Conservation (phyloP, 192 early-diverging fungal genomes). For the Backusella tuberculispora region DNA sequence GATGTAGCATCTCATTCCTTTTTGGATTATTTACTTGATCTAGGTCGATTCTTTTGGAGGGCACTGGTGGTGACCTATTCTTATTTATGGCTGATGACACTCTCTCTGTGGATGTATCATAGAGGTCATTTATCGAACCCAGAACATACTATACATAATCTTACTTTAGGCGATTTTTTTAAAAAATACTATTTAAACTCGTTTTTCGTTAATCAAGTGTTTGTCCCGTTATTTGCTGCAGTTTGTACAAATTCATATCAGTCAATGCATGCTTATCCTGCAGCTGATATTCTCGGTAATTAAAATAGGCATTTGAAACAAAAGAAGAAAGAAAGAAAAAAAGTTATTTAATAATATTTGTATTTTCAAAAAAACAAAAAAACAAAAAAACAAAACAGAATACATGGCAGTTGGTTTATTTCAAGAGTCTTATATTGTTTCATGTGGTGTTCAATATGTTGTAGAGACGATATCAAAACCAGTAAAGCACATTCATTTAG, state of each 20-base stretch:
- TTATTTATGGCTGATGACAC: slow-evolving; percentile 29
- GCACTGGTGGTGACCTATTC: slow-evolving; percentile 27
- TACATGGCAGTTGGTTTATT: slow-evolving; percentile 43
- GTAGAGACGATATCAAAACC: slow-evolving; percentile 25
- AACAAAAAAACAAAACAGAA: slow-evolving; percentile 17
- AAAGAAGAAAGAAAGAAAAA: too few relatives aligned
- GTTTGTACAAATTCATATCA: slow-evolving; percentile 41
- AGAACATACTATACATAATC: slow-evolving; percentile 21
- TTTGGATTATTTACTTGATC: not conserved
- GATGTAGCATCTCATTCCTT: not conserved
- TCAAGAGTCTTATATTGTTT: slow-evolving; percentile 40
- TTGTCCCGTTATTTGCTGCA: slow-evolving; percentile 41
- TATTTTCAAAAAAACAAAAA: too few relatives aligned
- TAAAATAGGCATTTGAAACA: not conserved
- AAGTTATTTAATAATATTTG: too few relatives aligned
- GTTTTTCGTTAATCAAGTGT: slow-evolving; percentile 38
- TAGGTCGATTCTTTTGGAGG: slow-evolving; percentile 1
- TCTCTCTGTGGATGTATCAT: slow-evolving; percentile 30
- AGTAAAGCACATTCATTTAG: slow-evolving; percentile 31
- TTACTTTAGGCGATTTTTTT: slow-evolving; percentile 34
- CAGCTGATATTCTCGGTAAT: slow-evolving; percentile 39
- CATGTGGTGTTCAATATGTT: slow-evolving; percentile 33
- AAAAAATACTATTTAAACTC: slow-evolving; percentile 25
- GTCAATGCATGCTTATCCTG: slow-evolving; percentile 41
- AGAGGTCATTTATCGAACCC: slow-evolving; percentile 33